Evolutionary conservation across 257 asterid species (phyloP).

Genomic region (Paulownia fortunei): DNA sequence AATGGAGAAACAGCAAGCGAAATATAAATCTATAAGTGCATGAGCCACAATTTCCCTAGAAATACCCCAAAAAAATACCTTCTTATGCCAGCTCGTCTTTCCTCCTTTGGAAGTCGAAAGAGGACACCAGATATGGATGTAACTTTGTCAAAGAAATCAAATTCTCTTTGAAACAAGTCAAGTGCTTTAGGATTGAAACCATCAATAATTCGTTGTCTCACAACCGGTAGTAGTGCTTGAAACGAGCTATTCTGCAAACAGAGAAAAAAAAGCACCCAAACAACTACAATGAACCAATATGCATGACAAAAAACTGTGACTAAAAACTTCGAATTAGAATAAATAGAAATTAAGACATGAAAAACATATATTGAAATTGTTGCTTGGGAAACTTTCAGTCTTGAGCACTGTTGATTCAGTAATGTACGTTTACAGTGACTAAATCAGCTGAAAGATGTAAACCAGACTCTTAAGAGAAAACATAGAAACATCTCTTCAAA

Average conservation of each 20-base stretch:
- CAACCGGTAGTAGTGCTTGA: constrained; percentile 81
- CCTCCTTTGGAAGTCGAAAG: constrained; percentile 93
- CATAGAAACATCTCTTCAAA: neutral
- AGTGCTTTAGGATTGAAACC: constrained; percentile 81
- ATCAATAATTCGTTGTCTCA: constrained; percentile 83
- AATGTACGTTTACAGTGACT: neutral
- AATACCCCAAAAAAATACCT: constrained; percentile 52
- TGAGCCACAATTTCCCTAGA: constrained; percentile 31
- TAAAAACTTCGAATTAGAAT: constrained; percentile 3
- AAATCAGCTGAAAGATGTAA: constrained; percentile 16
- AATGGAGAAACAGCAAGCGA: constrained; percentile 20
- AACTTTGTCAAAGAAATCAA: constrained; percentile 97
- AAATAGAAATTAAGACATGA: constrained; percentile 20
- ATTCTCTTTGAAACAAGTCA: constrained; percentile 80
- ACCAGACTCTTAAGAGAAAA: neutral
- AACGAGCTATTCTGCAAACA: constrained; percentile 68
- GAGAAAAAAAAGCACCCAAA: constrained; percentile 14
- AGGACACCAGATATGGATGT: constrained; percentile 98
- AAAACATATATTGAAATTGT: neutral
- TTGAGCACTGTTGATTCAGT: constrained; percentile 15
- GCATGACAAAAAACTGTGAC: constrained; percentile 23
- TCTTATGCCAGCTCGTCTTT: constrained; percentile 91
- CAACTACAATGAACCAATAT: constrained; percentile 8
- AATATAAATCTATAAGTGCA: constrained; percentile 28
- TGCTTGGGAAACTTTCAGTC: constrained; percentile 19